Base-by-base conservation (phyloP, 2,329 filamentous ascomycete genomes). In the Ambrosiella xylebori region DNA sequence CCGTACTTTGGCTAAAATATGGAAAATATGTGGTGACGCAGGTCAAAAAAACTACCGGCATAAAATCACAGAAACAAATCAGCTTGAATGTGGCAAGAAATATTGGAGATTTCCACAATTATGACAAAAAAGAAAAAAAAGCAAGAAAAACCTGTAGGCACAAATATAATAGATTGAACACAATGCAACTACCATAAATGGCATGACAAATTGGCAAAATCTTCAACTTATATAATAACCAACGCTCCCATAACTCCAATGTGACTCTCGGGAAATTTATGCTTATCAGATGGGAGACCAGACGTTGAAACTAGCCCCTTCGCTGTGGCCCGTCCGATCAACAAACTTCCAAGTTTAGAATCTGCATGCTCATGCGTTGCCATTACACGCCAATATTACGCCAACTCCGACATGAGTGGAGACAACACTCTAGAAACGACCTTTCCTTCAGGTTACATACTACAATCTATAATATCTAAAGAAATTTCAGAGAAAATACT, bases 251-350 rank as follows among this genome's bases (percentile, higher is more conserved):
- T 47, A 17, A 8, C n/a, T 17, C 7, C 27, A 4, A n/a, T n/a
- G 47, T 15, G 47, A 51, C 35, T 11, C 17, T 35, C 47, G 47
- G 35, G 11, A 15, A 51, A 51, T 7, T 35, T 51, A 27, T 51
- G 47, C 47, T 51, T 51, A 51, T 51, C 47, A 51, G 19, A 51
- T 51, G 47, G 19, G 47, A 51, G 17, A 15, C 35, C 47, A 51
- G 47, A 51, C 47, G 47, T 51, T 19, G 47, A 27, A 51, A 51
- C 11, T 11, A 27, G 5, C 17, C 15, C 5, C 45, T n/a, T 36
- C 19, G 9, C 17, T 35, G 47, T 51, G 47, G 19, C 47, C 47
- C 19, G 47, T 51, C 47, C 19, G 17, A 19, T 19, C 15, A 51
- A 11, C 19, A 2, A 51, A 27, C 15, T n/a, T n/a, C 17, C 17